Evolutionary conservation across 768 basidiomycete genomes (phyloP), one percentile per base, ranked within the genome.

Genomic region (Chiua virens): DNA sequence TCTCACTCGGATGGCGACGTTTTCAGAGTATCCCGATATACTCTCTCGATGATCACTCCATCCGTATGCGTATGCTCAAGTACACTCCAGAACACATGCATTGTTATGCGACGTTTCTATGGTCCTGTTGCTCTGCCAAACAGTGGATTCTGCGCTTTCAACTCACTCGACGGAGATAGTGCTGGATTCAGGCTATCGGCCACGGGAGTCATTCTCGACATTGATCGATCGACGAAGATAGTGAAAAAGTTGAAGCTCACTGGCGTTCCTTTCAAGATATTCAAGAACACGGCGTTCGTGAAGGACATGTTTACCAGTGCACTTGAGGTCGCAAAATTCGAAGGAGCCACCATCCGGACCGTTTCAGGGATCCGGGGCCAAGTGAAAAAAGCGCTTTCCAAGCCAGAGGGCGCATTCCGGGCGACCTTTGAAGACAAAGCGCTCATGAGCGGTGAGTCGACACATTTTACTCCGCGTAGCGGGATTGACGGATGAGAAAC

Each of bases 41-140:
- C 71, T 93, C 93, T 18, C 75, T 99, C 20, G 97, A 99, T 67
- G 97, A 99, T 70, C 95, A 97, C 65, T 92, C 89, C 10, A 96
- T 98, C 59, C 89, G 97, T 17, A 97, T 98, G 86, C 92, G 97
- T 32, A 90, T 98, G 87, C 88, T 99, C 73, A 99, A 99, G 73
- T 99, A 99, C 67, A 98, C 97, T 1, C 97, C 97, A 1, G 97
- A 99, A 72, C 97, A 99, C 64, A 98, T 96, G 97, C 97, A 99
- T 67, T 99, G 97, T 64, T 96, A 87, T 64, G 96, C 95, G 3
- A 97, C 95, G 3, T 97, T n/a, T 98, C 71, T 99, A 95, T 64
- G 96, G 93, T 1, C 96, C 97, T 8, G 85, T 92, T 20, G 76
- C 92, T 3, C 74, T 91, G 0, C 96, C 95, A 20, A 97, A 97